These are phyloP conservation scores for Crithidia expoeki DNA, from an alignment of 208 protist species.

Conservation along the genomic window DNA sequence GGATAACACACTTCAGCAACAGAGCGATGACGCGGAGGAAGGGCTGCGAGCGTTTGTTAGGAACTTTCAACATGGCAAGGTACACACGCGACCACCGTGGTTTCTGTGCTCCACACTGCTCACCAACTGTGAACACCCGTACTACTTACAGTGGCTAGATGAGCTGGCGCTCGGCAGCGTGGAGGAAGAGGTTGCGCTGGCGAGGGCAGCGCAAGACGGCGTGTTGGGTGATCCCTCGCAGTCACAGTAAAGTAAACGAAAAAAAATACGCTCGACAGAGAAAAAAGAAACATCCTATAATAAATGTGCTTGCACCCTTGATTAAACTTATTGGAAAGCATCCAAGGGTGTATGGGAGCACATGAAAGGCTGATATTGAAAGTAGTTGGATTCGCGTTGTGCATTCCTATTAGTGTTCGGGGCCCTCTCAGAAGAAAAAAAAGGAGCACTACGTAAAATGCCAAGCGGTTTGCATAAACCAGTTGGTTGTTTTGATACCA, in stretches of 20 bases:
- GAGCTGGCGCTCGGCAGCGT: slow-evolving; percentile 43
- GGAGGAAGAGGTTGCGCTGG: slow-evolving; percentile 46
- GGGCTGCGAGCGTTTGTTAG: slow-evolving; percentile 17
- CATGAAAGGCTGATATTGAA: no score
- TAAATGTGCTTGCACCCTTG: no score
- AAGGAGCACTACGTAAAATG: no score
- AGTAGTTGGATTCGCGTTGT: no score
- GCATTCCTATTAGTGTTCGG: no score
- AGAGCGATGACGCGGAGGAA: slow-evolving; percentile 3
- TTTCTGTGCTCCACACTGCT: slow-evolving; percentile 51
- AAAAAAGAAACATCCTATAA: slow-evolving; percentile 6
- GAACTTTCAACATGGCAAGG: slow-evolving; percentile 35
- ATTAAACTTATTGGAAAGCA: no score
- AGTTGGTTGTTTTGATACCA: no score
- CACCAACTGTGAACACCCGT: slow-evolving; percentile 80
- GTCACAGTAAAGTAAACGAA: neutral
- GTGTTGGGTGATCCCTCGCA: neutral
- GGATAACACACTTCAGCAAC: neutral
- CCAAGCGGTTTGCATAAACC: no score
- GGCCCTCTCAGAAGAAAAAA: no score
- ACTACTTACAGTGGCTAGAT: slow-evolving; percentile 69
- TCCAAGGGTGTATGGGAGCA: no score
- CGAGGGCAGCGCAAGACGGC: slow-evolving; percentile 17
- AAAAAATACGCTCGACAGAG: neutral
- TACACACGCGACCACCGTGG: slow-evolving; percentile 81